Conservation (phyloP, 345 rosid genomes). For the Ceriops zippeliana region DNA sequence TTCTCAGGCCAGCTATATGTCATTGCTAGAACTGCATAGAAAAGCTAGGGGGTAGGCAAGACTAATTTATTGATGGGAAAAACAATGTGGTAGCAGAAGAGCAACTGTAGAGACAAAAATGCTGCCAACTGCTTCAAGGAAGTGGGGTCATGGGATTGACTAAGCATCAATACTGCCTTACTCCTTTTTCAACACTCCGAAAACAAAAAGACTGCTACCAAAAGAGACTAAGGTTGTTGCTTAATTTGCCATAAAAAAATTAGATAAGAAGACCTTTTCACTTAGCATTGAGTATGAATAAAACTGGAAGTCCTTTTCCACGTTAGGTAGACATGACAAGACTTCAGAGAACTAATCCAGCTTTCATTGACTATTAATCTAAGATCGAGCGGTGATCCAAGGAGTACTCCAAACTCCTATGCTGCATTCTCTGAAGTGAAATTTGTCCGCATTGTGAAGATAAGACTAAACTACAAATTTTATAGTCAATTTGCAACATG, state of each 20-base stretch:
- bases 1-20: neutral
- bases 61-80: constrained; percentile 8
- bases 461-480: constrained; percentile 11
- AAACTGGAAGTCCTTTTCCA: constrained; percentile 22
- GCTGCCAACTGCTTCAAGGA: constrained; percentile 43
- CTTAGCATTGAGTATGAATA: constrained; percentile 13
- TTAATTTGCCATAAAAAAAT: constrained; percentile 7
- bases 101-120: constrained; percentile 30
- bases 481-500: neutral
- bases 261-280: constrained; percentile 15
- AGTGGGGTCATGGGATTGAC: constrained; percentile 39
- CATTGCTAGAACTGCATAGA: neutral
- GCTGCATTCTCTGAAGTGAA: constrained; percentile 1
- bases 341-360: neutral
- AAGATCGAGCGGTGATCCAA: constrained; percentile 2
- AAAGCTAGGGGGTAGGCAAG: constrained; percentile 2
- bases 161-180: constrained; percentile 39
- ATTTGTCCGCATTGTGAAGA: neutral
- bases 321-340: constrained; percentile 28
- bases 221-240: constrained; percentile 3
- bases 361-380: constrained; percentile 17
- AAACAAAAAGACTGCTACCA: constrained; percentile 46
- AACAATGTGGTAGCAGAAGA: constrained; percentile 18
- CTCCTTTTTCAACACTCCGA: constrained; percentile 47
- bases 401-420: neutral